Evolutionary conservation across 371 early-diverging fungal species (phyloP).

Genomic region (Dichotomocladium elegans): DNA sequence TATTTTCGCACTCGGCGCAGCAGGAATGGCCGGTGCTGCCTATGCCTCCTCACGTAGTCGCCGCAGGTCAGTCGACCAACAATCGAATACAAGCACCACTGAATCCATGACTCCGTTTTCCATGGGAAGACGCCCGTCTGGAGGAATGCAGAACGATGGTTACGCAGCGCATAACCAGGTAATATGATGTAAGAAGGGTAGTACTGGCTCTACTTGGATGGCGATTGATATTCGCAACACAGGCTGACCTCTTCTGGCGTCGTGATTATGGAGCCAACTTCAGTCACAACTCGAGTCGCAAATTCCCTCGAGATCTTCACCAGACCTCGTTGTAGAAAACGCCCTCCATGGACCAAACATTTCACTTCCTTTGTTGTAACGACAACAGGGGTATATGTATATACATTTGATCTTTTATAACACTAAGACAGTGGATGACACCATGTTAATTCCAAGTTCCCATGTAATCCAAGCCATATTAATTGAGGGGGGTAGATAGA

Average conservation of each 20-base stretch:
- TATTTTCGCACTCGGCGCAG: conserved; percentile 6
- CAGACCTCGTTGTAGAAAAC: not conserved
- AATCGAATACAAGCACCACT: too few species aligned
- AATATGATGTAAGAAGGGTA: not conserved
- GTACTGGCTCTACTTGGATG: not conserved
- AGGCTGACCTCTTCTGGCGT: conserved; percentile 12
- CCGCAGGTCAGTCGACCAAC: too few species aligned
- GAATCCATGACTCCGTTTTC: conserved; percentile 5
- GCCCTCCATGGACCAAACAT: not conserved
- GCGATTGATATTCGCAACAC: not conserved
- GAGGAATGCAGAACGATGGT: conserved; percentile 7
- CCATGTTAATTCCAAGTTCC: not conserved
- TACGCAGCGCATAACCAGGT: conserved; percentile 8
- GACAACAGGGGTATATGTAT: not conserved
- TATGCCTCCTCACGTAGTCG: too few species aligned
- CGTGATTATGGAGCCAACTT: conserved; percentile 11
- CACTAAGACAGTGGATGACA: not conserved
- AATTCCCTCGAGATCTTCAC: conserved; percentile 2
- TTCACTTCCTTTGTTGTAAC: not conserved
- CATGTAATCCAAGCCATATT: too few species aligned
- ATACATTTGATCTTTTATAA: not conserved
- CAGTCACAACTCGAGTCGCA: conserved; percentile 5
- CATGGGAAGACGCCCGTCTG: conserved; percentile 3
- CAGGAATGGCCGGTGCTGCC: conserved; percentile 8
- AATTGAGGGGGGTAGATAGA: too few species aligned